phyloP scores from a whole-genome alignment of 306 rosid species.

The Aeschynomene evenia region DNA sequence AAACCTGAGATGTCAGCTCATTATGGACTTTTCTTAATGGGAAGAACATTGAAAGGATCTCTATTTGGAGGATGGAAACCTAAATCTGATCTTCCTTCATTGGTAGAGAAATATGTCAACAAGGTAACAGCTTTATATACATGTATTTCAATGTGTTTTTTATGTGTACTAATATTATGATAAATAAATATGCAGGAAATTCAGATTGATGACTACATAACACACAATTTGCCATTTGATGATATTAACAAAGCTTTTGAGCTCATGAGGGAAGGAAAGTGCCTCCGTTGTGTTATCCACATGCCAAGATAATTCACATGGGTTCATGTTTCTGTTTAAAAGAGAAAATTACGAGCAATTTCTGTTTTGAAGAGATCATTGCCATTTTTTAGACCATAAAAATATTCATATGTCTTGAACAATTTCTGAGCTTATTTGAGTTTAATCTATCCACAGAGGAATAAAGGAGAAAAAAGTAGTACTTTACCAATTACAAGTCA shows the following conservation, averaged over 20 bases:
- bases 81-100: slow-evolving; percentile 84
- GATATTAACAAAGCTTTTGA: slow-evolving; percentile 79
- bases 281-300: slow-evolving; percentile 93
- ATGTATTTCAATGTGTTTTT: too few species aligned
- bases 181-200: slow-evolving; percentile 63
- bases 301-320: slow-evolving; percentile 49
- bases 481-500: not conserved
- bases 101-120: slow-evolving; percentile 75
- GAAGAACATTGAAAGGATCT: slow-evolving; percentile 90
- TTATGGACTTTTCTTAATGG: slow-evolving; percentile 62
- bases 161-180: not conserved
- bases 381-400: too few species aligned
- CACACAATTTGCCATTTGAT: slow-evolving; percentile 71
- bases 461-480: not conserved
- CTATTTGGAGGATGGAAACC: slow-evolving; percentile 98
- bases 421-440: not conserved
- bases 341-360: too few species aligned
- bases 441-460: not conserved
- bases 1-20: slow-evolving; percentile 86
- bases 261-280: slow-evolving; percentile 82
- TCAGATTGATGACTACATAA: slow-evolving; percentile 74
- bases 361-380: too few species aligned
- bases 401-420: not conserved
- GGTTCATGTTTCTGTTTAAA: too few species aligned
- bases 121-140: slow-evolving; percentile 50